Evolutionary conservation across 768 basidiomycete genomes (phyloP).

Genomic region (Rhizopogon salebrosus): DNA sequence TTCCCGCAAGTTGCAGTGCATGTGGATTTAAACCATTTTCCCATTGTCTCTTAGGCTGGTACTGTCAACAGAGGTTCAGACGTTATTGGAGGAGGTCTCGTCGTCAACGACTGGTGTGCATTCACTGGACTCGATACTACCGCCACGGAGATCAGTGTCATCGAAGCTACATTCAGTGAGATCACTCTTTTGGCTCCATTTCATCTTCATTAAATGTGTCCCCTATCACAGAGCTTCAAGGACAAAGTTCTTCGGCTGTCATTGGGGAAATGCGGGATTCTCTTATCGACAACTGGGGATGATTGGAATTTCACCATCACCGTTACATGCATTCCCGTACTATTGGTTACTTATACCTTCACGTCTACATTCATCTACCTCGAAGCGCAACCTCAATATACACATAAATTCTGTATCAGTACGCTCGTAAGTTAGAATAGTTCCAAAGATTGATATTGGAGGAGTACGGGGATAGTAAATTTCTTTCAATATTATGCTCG

Average conservation of each 20-base stretch:
- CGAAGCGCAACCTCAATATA: not conserved
- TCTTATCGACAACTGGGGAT: conserved; percentile 91
- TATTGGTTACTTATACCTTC: not conserved
- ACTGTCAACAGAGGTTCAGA: conserved; percentile 99
- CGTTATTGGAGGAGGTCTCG: conserved; percentile 93
- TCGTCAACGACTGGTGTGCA: conserved; percentile 99
- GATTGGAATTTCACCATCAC: conserved; percentile 13
- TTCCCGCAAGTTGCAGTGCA: not conserved
- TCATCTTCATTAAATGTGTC: conserved; percentile 5
- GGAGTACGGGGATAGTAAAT: not conserved
- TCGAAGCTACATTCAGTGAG: conserved; percentile 96
- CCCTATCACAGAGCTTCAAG: conserved; percentile 67
- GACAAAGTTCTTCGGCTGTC: conserved; percentile 73
- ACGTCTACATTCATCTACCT: not conserved
- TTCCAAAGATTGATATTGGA: not conserved
- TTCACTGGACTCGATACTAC: conserved; percentile 99
- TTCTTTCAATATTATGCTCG: not conserved
- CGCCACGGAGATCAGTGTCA: conserved; percentile 98
- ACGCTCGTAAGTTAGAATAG: not conserved
- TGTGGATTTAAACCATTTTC: conserved; percentile 2
- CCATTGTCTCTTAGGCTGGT: conserved; percentile 60
- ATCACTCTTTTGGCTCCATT: conserved; percentile 14
- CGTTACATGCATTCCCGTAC: no score
- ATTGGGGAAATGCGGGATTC: conserved; percentile 91
- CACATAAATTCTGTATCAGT: not conserved